Evolutionary conservation across 139 green algal species (phyloP).

Genomic region (Zygnema circumcarinatum): DNA sequence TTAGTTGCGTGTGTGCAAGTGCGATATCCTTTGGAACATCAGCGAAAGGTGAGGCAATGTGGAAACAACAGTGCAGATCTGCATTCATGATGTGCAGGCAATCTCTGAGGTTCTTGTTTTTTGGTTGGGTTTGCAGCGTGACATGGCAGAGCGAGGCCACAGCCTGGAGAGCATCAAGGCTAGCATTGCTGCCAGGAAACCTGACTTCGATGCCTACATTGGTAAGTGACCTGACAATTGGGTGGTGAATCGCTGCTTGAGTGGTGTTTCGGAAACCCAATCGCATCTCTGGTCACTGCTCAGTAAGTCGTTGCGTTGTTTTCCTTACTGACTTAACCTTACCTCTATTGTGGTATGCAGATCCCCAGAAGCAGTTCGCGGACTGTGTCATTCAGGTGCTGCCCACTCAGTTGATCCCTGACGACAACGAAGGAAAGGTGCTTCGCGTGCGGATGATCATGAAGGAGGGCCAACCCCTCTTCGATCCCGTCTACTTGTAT

Average conservation of each 20-base stretch:
- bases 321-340: neutral
- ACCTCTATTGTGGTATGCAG: conserved; percentile 65
- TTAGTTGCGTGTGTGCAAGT: neutral
- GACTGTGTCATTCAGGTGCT: conserved; percentile 99
- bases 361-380: conserved; percentile 98
- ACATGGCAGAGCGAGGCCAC: conserved; percentile 99
- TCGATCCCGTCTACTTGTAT: conserved; percentile 94
- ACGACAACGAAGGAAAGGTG: conserved; percentile 98
- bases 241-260: too few relatives aligned
- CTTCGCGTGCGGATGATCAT: conserved; percentile 98
- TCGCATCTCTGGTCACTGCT: neutral
- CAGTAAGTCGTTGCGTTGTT: neutral
- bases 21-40: too few relatives aligned
- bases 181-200: conserved; percentile 96
- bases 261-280: too few relatives aligned
- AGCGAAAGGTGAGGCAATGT: neutral
- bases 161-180: conserved; percentile 97
- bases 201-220: conserved; percentile 93
- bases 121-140: conserved; percentile 77
- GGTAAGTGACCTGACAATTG: too few relatives aligned
- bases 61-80: neutral
- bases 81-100: neutral
- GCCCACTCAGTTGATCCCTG: conserved; percentile 98
- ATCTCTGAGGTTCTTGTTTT: neutral
- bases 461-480: conserved; percentile 93